Evolutionary conservation across 306 rosid genomes (phyloP).

Genomic region (Malus fusca): DNA sequence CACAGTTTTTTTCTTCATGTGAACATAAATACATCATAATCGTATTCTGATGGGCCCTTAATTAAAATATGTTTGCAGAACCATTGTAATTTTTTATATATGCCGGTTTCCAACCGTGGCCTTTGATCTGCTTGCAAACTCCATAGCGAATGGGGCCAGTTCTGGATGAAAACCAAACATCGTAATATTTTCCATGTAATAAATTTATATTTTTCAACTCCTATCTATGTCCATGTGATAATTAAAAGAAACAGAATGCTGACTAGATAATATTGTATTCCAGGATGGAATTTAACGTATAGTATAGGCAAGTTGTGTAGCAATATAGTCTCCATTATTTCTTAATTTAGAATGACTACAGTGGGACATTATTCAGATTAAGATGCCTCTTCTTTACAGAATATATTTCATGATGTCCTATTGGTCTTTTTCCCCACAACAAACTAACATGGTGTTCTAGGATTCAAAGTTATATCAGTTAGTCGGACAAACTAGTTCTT

Average conservation of each 20-base stretch:
- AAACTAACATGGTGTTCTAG: neutral
- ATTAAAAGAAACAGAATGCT: neutral
- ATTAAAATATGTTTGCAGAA: neutral
- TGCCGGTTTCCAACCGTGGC: neutral
- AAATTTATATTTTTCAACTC: neutral
- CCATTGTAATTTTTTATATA: neutral
- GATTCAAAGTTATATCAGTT: neutral
- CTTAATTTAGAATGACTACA: neutral
- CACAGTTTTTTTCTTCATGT: neutral
- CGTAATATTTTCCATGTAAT: neutral
- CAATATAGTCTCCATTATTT: neutral
- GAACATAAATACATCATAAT: neutral
- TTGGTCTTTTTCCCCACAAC: neutral
- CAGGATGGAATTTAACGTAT: neutral
- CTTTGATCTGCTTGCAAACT: neutral
- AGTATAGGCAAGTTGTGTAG: neutral
- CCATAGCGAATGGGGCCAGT: neutral
- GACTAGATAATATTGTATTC: neutral
- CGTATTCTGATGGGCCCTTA: neutral
- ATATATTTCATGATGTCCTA: neutral
- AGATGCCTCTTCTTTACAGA: neutral
- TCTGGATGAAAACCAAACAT: neutral
- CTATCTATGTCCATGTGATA: slow-evolving; percentile 1
- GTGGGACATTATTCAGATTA: neutral
- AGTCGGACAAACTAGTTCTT: neutral